Conservation (phyloP, 257 asterid genomes). For the Lavandula angustifolia region DNA sequence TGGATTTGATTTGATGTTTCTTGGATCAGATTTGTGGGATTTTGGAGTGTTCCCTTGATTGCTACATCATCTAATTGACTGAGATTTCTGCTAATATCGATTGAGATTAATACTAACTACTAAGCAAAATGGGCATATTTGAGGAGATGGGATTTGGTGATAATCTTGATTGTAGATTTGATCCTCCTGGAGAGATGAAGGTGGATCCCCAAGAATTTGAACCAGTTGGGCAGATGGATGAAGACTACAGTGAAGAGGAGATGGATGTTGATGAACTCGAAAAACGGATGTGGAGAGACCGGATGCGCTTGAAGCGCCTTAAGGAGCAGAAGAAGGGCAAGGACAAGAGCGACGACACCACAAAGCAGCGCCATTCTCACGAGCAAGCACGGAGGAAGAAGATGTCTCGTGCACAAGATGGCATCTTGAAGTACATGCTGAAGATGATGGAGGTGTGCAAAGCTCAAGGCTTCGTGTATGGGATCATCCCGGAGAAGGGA, state of each 20-base stretch:
- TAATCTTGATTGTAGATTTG: constrained; percentile 46
- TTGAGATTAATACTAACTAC: constrained; percentile 12
- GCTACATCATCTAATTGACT: not conserved
- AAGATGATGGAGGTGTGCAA: constrained; percentile 70
- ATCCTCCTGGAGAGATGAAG: constrained; percentile 39
- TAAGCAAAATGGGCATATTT: constrained; percentile 45
- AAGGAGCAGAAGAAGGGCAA: constrained; percentile 52
- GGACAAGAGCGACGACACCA: constrained; percentile 37
- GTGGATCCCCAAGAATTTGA: constrained; percentile 34
- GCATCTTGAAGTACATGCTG: constrained; percentile 63
- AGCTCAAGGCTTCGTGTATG: constrained; percentile 70
- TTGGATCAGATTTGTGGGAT: constrained; percentile 28
- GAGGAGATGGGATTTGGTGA: constrained; percentile 54
- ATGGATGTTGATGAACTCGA: constrained; percentile 56
- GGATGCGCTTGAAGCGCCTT: constrained; percentile 47
- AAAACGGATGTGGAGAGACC: constrained; percentile 58
- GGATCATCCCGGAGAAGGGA: constrained; percentile 70
- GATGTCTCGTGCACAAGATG: constrained; percentile 71
- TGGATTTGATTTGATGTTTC: constrained; percentile 5
- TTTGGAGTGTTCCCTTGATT: constrained; percentile 18
- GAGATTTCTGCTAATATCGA: not conserved
- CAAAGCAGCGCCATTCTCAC: constrained; percentile 49
- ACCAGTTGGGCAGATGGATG: constrained; percentile 40
- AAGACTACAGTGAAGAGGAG: constrained; percentile 58
- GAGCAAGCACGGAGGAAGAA: constrained; percentile 70